Base-by-base conservation (phyloP, 139 green algal species). In the Coccomyxa sp. region DNA sequence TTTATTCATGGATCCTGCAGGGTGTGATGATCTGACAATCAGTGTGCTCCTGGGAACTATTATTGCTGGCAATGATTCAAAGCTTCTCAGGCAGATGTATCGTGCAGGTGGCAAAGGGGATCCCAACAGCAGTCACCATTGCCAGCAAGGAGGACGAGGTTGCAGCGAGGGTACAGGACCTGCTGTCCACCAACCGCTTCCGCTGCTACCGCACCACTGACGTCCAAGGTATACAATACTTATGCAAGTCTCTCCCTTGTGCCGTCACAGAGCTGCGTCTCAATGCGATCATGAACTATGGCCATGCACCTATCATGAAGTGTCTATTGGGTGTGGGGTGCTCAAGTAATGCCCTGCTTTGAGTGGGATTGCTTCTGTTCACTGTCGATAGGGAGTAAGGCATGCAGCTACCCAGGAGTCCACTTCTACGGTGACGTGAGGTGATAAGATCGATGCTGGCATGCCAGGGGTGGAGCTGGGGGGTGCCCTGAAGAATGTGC, bases 401-500 rank as follows among this genome's bases (percentile, higher is more conserved):
- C 54, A 68, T 68, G 54, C n/a, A n/a, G n/a, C n/a, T n/a, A n/a
- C n/a, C 54, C 22, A 68, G 54, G 22, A 68, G 54, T 22, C 22
- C 54, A 16, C 54, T 68, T 68, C 16, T 22, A n/a, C 22, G 54
- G 22, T 68, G 22, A 68, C 54, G 16, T n/a, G 54, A n/a, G 54
- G 54, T 22, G 22, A 68, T 22, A 68, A 16, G 54, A 16, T n/a
- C n/a, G n/a, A 31, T 29, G 31, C 12, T 37, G 31, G 31, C 68
- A n/a, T 73, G 64, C 37, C 78, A 83, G 85, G 82, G 29, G 85
- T 90, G 34, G 89, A 93, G 79, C 73, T 93, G 74, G 89, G 87
- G 0, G 89, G 89, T 10, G 86, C 89, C 0, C 81, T 93, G 70
- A 93, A 93, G 74, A 93, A 93, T 69, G 89, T 93, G 72, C 80